A percentile compares a stretch with the other conserved stretches of the same genome.
phyloP scores from a whole-genome alignment of 1,139 yeast species.

The Kurtzmaniella quercitrusa region DNA sequence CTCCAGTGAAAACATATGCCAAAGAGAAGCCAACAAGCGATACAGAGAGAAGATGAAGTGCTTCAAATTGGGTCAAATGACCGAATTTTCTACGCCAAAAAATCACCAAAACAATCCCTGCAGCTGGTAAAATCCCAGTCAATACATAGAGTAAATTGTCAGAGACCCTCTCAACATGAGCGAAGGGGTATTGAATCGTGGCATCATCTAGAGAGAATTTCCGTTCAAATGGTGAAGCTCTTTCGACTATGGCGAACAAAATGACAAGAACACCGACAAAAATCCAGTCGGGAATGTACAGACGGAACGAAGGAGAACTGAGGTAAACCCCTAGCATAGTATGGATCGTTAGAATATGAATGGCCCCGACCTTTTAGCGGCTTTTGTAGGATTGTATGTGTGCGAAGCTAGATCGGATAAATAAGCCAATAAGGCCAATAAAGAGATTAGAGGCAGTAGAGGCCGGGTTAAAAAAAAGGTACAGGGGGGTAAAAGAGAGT shows the following conservation, averaged over 20 bases:
- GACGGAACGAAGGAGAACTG: constrained; percentile 11
- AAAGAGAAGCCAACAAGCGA: constrained; percentile 51
- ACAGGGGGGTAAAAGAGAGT: no score
- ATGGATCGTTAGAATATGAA: no score
- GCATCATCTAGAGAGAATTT: constrained; percentile 33
- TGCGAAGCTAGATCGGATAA: no score
- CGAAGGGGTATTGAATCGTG: constrained; percentile 44
- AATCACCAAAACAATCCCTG: constrained; percentile 9
- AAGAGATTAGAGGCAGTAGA: no score
- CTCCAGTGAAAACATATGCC: constrained; percentile 32
- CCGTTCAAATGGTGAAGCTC: constrained; percentile 34
- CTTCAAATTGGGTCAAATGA: constrained; percentile 4
- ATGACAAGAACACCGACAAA: constrained; percentile 21
- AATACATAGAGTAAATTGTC: constrained; percentile 19
- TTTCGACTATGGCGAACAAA: constrained; percentile 34
- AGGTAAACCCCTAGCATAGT: constrained; percentile 5
- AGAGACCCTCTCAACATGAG: constrained; percentile 37
- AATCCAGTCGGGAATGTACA: constrained; percentile 32
- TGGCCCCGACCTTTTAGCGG: no score
- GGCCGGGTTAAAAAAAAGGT: no score
- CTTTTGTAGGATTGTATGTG: no score
- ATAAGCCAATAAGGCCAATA: no score
- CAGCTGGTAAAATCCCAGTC: constrained; percentile 13
- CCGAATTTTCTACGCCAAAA: constrained; percentile 7
- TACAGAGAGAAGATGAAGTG: constrained; percentile 4